A percentile compares a stretch with the other conserved stretches of the same genome.
These are phyloP conservation scores for Escallonia rubra DNA, from an alignment of 129 eudicot genomes.

Conservation along the genomic window DNA sequence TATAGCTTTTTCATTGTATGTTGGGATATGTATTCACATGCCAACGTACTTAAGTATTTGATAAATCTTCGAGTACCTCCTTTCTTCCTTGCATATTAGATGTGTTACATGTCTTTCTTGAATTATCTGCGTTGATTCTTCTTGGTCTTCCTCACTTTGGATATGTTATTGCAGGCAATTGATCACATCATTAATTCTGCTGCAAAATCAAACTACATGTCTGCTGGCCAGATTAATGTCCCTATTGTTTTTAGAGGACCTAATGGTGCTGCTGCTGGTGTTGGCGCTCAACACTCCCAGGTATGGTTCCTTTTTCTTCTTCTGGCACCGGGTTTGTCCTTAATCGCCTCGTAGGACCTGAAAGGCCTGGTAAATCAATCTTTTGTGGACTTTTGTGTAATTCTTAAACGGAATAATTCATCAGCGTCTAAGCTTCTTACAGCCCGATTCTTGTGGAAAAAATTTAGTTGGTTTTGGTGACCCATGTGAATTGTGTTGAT, in stretches of 20 bases:
- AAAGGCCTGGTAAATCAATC: not conserved
- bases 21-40: not conserved
- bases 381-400: not conserved
- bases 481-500: not conserved
- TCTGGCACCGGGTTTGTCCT: not conserved
- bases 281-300: slow-evolving; percentile 92
- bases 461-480: not conserved
- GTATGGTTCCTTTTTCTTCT: slow-evolving; percentile 23
- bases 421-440: not conserved
- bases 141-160: not conserved
- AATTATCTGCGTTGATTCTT: not conserved
- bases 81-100: not conserved
- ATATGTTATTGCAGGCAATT: slow-evolving; percentile 28
- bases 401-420: no score
- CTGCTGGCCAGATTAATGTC: slow-evolving; percentile 62
- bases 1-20: not conserved
- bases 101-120: not conserved
- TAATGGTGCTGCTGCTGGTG: slow-evolving; percentile 55
- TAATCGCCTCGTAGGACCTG: not conserved
- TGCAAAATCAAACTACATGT: slow-evolving; percentile 97
- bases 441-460: not conserved
- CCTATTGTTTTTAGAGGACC: slow-evolving; percentile 73
- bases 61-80: not conserved
- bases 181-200: slow-evolving; percentile 98
- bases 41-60: not conserved